Evolutionary conservation across 169 alveolate species (phyloP).

Genomic region (Plasmodium vinckei): DNA sequence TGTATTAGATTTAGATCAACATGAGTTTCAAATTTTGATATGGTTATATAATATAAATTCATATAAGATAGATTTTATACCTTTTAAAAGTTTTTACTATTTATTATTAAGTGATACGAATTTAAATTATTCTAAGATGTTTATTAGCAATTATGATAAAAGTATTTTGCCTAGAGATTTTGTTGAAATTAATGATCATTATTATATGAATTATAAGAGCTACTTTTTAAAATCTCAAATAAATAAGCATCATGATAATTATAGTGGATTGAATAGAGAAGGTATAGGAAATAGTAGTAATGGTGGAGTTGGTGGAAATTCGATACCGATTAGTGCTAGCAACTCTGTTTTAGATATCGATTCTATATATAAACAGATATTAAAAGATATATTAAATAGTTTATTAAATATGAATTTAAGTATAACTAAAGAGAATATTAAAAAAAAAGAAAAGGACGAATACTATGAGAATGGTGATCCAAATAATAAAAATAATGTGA

Average conservation of each 20-base stretch:
- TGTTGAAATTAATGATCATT: conserved; percentile 74
- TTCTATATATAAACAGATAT: conserved; percentile 49
- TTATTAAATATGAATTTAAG: conserved; percentile 58
- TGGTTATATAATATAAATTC: conserved; percentile 71
- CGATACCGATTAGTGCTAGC: too few species aligned
- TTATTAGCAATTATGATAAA: conserved; percentile 50
- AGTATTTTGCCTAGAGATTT: conserved; percentile 17
- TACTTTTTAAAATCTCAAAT: conserved; percentile 56
- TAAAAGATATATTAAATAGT: conserved; percentile 65
- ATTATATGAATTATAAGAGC: conserved; percentile 60
- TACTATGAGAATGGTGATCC: conserved; percentile 11
- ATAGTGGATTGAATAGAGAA: neutral
- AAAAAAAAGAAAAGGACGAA: conserved; percentile 35
- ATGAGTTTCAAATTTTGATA: conserved; percentile 75
- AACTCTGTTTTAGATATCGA: conserved; percentile 41
- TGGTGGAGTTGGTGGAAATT: neutral
- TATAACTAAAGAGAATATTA: conserved; percentile 67
- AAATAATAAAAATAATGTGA: conserved; percentile 7
- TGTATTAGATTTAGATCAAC: conserved; percentile 67
- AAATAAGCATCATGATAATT: conserved; percentile 11
- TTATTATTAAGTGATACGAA: conserved; percentile 60
- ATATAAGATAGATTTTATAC: conserved; percentile 45
- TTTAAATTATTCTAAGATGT: conserved; percentile 62
- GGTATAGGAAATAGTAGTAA: neutral
- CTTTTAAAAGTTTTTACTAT: conserved; percentile 69